Conservation (phyloP, 805 yeast genomes). For the Pichia paraexigua region DNA sequence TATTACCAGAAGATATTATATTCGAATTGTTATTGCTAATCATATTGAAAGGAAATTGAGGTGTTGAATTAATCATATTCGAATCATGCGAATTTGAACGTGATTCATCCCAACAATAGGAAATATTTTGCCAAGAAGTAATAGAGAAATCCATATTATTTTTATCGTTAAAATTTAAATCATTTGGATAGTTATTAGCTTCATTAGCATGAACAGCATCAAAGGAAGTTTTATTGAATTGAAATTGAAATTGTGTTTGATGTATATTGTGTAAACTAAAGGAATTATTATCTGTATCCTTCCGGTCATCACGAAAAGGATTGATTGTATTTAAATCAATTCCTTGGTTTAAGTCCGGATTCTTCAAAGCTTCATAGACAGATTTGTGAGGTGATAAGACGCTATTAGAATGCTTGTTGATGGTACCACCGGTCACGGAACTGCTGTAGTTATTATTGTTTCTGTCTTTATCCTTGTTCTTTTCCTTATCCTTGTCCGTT, state of each 20-base stretch:
- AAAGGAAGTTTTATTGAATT: not conserved
- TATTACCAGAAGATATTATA: slow-evolving; percentile 4
- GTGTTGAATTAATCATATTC: not conserved
- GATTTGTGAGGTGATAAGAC: slow-evolving; percentile 28
- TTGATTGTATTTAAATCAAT: slow-evolving; percentile 5
- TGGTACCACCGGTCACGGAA: too few species aligned
- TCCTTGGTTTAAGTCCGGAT: slow-evolving; percentile 27
- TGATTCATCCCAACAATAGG: slow-evolving; percentile 7
- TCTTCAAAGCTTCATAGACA: slow-evolving; percentile 25
- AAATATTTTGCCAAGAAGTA: slow-evolving; percentile 30
- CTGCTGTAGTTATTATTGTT: not conserved
- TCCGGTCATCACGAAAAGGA: not conserved
- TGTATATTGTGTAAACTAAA: not conserved
- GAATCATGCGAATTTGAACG: not conserved
- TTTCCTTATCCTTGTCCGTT: not conserved
- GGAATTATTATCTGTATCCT: not conserved
- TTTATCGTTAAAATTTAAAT: slow-evolving; percentile 9
- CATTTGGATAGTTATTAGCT: not conserved
- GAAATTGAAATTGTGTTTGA: not conserved
- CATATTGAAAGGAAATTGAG: not conserved
- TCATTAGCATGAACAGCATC: not conserved
- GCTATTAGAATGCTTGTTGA: too few species aligned
- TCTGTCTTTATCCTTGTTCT: not conserved
- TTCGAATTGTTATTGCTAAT: slow-evolving; percentile 1
- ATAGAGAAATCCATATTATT: slow-evolving; percentile 22